These are phyloP conservation scores for Penicillium goetzii DNA, from an alignment of 495 filamentous ascomycete genomes.

Conservation along the genomic window DNA sequence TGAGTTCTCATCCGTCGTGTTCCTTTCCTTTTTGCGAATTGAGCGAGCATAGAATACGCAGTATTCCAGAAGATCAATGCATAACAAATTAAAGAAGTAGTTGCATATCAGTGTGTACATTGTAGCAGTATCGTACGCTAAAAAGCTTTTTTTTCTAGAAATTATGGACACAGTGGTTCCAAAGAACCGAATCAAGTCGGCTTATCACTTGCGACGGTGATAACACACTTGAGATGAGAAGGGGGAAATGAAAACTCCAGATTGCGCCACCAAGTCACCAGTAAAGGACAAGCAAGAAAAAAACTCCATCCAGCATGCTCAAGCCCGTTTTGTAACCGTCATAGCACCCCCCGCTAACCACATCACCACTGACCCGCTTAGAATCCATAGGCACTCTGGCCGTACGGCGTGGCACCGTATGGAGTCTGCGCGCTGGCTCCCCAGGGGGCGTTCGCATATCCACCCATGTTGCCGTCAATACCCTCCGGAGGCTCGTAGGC, in stretches of 20 bases:
- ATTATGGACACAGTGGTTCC: constrained; percentile 22
- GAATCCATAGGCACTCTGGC: constrained; percentile 60
- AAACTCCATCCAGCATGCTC: constrained; percentile 34
- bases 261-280: constrained; percentile 32
- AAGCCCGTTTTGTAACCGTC: constrained; percentile 17
- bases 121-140: background rate
- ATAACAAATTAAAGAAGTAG: background rate
- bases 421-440: constrained; percentile 61
- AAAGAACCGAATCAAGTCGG: constrained; percentile 1
- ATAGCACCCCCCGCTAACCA: background rate
- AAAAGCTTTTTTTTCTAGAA: constrained; percentile 11
- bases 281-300: constrained; percentile 21
- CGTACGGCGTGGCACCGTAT: constrained; percentile 74
- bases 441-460: constrained; percentile 70
- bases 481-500: constrained; percentile 60
- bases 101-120: background rate
- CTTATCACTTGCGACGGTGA: constrained; percentile 12
- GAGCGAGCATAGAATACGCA: background rate
- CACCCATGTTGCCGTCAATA: constrained; percentile 75
- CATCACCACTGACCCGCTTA: constrained; percentile 13
- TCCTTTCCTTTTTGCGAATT: background rate
- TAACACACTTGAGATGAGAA: constrained; percentile 21
- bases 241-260: constrained; percentile 26
- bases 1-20: background rate
- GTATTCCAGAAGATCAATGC: background rate